Base-by-base conservation (phyloP, 2,329 filamentous ascomycete species). In the Botrytis squamosa region DNA sequence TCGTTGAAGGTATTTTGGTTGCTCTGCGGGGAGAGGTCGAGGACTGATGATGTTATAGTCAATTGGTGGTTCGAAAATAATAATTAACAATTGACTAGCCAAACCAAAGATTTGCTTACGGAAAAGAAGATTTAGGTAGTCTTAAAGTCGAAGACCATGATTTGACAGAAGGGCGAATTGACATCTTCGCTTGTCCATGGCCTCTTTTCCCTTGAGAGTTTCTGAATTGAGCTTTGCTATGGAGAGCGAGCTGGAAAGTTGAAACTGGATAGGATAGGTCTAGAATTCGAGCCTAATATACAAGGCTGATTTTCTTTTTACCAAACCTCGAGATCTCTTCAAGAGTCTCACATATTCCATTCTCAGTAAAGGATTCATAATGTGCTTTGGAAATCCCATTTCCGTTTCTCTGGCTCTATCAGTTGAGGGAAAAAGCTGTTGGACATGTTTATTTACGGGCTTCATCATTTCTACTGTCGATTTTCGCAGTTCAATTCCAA, bases 101-200 rank as follows among this genome's bases (percentile, higher is more conserved):
- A 68, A 68, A 68, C 46, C 52, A 62, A 60, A 67, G 40, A 49
- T 49, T 72, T 73, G 74, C 87, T 81, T 84, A 91, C 89, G 91
- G 91, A 78, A 95, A 93, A 63, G 86, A 88, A 67, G 92, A 92
- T 80, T 90, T 91, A 74, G 93, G 93, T 79, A 96, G 87, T 83
- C 88, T 91, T 82, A 95, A 82, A 71, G 92, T 94, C 81, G 90
- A 89, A 81, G 90, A 88, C 91, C 92, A 93, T 81, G 87, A 90
- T 83, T 88, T 90, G 64, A 75, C 72, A 68, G 79, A 75, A 73
- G 38, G 66, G 66, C 78, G 78, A 63, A 78, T 72, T 75, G 78
- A 76, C 80, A 81, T 80, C 66, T 70, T 81, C 77, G 76, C 73
- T 63, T 42, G 66, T 75, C 75, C 78, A 75, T 75, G 64, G 64